Base-by-base conservation (phyloP, 345 rosid species). In the Eucalyptus virginea region DNA sequence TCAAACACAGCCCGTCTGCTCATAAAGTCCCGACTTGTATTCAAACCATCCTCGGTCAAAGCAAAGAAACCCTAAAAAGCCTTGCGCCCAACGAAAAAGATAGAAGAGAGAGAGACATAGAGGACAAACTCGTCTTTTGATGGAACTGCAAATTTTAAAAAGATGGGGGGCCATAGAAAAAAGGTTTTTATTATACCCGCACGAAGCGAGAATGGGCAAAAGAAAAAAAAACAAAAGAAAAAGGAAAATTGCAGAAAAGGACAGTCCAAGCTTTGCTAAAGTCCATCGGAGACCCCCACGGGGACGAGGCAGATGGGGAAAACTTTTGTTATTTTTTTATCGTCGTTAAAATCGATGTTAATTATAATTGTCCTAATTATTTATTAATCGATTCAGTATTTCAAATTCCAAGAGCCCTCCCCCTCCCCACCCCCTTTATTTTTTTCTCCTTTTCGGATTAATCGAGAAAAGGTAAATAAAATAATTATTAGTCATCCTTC, bases 81-180 rank as follows among this genome's bases (percentile, higher is more conserved):
- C 40, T 45, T 85, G 48, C 32, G 54, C 37, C 37, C 7, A 44
- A 44, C 37, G 87, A 26, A 45, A 85, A 85, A 44, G 52, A 42
- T 83, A 44, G 23, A 6, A 7, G 52, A 47, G 21, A 24, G 26
- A 54, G 44, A 87, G 21, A 42, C 24, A 9, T 3, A 2, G 69
- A 16, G 88, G 56, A 50, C 86, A 89, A 87, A 65, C 91, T 37
- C 91, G 88, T 87, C 91, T 89, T 89, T 89, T 81, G 30, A 56
- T 65, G 58, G 42, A 54, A 54, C 51, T 42, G 45, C 37, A 40
- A 89, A 32, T 62, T 87, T 72, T 26, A 28, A 34, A 89, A 89
- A 67, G 40, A 34, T 7, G 72, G 49, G 65, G 86, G 67, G 86
- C 28, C 52, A 86, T 16, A 44, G 28, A 88, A 34, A 28, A 4